Evolutionary conservation across 2,329 filamentous ascomycete species (phyloP).

Genomic region (Penicillium occitanis): DNA sequence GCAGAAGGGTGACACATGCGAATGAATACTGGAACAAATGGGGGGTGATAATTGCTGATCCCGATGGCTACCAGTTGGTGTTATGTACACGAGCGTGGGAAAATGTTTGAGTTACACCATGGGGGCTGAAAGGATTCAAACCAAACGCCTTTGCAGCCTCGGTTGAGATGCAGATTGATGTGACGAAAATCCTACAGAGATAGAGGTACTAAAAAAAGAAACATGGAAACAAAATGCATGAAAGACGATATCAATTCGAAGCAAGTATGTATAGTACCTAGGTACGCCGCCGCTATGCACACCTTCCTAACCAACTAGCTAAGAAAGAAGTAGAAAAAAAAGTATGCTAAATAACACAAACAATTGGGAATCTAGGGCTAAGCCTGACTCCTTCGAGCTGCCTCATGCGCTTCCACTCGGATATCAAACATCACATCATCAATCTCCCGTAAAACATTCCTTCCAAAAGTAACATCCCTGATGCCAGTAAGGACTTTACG

Average conservation of each 20-base stretch:
- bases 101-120: background rate
- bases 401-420: slow-evolving; percentile 70
- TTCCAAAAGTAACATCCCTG: slow-evolving; percentile 59
- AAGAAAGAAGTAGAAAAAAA: background rate
- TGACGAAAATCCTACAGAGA: too few species aligned
- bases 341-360: background rate
- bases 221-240: background rate
- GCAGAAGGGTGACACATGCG: slow-evolving; percentile 38
- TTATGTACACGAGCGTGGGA: slow-evolving; percentile 30
- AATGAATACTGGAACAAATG: slow-evolving; percentile 50
- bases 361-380: background rate
- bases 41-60: slow-evolving; percentile 49
- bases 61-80: slow-evolving; percentile 49
- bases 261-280: background rate
- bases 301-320: background rate
- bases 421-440: slow-evolving; percentile 80
- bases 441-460: slow-evolving; percentile 66
- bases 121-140: background rate
- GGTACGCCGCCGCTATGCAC: slow-evolving; percentile 21
- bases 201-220: background rate
- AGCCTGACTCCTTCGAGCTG: slow-evolving; percentile 54
- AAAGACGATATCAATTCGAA: background rate
- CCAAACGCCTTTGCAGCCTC: background rate
- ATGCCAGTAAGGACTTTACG: slow-evolving; percentile 60
- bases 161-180: too few species aligned